Evolutionary conservation across 371 early-diverging fungal species (phyloP).

Genomic region (Mycotypha africana): DNA sequence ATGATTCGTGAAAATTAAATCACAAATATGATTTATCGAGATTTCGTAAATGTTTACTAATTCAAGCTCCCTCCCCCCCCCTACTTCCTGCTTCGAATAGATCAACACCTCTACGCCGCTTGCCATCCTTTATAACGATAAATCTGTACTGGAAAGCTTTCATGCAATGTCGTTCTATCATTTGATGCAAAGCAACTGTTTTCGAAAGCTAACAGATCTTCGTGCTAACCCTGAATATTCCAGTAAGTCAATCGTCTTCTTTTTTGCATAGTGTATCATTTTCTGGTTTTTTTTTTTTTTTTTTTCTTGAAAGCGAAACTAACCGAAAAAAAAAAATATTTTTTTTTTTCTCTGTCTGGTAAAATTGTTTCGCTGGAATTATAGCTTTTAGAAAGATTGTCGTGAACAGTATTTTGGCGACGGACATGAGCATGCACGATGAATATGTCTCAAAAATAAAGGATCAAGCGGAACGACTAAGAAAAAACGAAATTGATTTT

Average conservation of each 20-base stretch:
- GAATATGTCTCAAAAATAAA: slow-evolving; percentile 68
- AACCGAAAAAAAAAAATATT: too few relatives aligned
- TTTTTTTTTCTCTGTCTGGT: neutral
- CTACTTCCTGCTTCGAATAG: too few relatives aligned
- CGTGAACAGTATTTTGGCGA: slow-evolving; percentile 73
- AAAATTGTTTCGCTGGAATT: too few relatives aligned
- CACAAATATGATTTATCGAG: too few relatives aligned
- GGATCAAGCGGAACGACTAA: slow-evolving; percentile 48
- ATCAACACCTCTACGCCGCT: slow-evolving; percentile 72
- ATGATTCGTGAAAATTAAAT: neutral
- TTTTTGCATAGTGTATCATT: neutral
- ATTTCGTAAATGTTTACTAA: too few relatives aligned
- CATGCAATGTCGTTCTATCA: slow-evolving; percentile 86
- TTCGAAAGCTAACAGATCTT: slow-evolving; percentile 45
- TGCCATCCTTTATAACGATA: slow-evolving; percentile 91
- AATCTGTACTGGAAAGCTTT: slow-evolving; percentile 90
- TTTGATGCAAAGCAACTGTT: slow-evolving; percentile 62
- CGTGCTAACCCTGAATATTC: slow-evolving; percentile 21
- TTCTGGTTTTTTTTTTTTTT: too few relatives aligned
- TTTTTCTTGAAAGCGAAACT: too few relatives aligned
- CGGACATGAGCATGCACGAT: slow-evolving; percentile 83
- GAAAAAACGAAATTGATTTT: slow-evolving; percentile 16
- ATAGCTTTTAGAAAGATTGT: slow-evolving; percentile 65
- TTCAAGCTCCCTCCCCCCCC: too few relatives aligned
- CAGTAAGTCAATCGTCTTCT: slow-evolving; percentile 19